Conservation (phyloP, 2,329 filamentous ascomycete species). For the Fusarium camptoceras region DNA sequence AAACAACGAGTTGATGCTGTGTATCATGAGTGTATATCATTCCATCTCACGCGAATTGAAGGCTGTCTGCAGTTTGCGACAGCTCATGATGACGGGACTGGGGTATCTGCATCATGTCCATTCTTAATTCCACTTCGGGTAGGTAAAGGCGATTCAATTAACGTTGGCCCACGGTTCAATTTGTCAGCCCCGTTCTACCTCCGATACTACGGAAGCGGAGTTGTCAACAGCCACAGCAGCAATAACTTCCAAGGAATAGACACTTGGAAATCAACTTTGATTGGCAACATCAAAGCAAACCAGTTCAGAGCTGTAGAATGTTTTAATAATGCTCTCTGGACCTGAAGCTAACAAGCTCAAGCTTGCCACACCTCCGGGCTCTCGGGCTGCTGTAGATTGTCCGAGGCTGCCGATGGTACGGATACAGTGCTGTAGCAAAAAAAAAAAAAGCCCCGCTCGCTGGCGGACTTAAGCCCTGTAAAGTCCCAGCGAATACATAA, state of each 20-base stretch:
- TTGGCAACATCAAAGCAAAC: not conserved
- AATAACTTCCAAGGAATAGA: not conserved
- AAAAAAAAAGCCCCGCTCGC: slow-evolving; percentile 23
- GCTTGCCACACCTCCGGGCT: slow-evolving; percentile 28
- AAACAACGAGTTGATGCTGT: not conserved
- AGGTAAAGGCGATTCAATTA: slow-evolving; percentile 14
- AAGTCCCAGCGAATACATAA: slow-evolving; percentile 38
- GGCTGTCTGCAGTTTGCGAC: not conserved
- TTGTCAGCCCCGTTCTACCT: slow-evolving; percentile 30
- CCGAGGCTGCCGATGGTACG: slow-evolving; percentile 35
- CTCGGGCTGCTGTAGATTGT: slow-evolving; percentile 34
- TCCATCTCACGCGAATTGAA: not conserved
- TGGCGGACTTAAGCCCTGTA: slow-evolving; percentile 40
- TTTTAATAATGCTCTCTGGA: slow-evolving; percentile 13
- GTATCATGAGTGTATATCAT: not conserved
- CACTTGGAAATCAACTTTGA: not conserved
- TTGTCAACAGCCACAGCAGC: slow-evolving; percentile 6
- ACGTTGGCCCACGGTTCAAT: slow-evolving; percentile 25
- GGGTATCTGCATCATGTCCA: slow-evolving; percentile 24
- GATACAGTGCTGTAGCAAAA: not conserved
- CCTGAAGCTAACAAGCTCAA: not conserved
- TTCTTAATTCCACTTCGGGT: slow-evolving; percentile 21
- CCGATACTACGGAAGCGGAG: not conserved
- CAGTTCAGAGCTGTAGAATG: not conserved
- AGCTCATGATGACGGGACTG: slow-evolving; percentile 24